phyloP scores from a whole-genome alignment of 345 rosid genomes.

The Lenwebbia sp. region DNA sequence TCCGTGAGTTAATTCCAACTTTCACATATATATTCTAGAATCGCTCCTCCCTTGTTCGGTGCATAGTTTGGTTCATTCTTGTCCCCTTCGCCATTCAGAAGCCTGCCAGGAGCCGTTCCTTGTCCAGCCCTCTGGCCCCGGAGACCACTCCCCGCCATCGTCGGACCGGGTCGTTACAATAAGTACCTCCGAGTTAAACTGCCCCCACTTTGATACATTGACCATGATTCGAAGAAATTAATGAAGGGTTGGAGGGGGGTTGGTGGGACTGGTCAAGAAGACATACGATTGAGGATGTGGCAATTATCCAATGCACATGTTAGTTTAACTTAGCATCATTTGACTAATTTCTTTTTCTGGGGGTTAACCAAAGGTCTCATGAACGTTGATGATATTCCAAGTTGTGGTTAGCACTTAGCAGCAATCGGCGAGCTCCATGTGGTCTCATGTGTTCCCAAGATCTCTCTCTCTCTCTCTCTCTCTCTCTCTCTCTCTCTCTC shows the following conservation, averaged over 20 bases:
- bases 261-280: not conserved
- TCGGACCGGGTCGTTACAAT: not conserved
- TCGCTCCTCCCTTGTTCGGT: too few species aligned
- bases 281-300: not conserved
- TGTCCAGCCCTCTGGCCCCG: too few species aligned
- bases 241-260: not conserved
- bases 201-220: not conserved
- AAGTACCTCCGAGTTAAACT: not conserved
- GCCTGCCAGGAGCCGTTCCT: too few species aligned
- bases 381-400: not conserved
- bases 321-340: not conserved
- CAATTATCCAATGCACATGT: not conserved
- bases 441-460: not conserved
- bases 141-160: too few species aligned
- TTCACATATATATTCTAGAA: too few species aligned
- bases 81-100: too few species aligned
- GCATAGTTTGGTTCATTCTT: too few species aligned
- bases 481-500: not conserved
- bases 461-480: not conserved
- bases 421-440: not conserved
- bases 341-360: not conserved
- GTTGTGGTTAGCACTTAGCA: not conserved
- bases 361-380: not conserved
- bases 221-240: not conserved
- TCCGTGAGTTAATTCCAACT: too few species aligned